phyloP scores from a whole-genome alignment of 768 basidiomycete species.

The Paxillus involutus region DNA sequence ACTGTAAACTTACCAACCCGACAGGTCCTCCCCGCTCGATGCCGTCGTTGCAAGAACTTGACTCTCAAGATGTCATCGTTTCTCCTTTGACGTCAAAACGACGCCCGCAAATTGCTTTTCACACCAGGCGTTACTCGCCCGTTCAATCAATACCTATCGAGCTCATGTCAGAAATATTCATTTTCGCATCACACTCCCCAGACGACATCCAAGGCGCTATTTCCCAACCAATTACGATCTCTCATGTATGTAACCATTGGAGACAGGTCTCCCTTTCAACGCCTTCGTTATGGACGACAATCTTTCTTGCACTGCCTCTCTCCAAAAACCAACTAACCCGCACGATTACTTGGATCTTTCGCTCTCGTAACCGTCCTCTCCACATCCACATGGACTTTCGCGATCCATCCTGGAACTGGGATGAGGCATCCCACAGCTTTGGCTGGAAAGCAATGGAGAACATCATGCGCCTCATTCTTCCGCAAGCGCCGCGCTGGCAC shows the following conservation, averaged over 20 bases:
- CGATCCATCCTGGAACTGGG: constrained; percentile 57
- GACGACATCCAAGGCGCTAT: constrained; percentile 26
- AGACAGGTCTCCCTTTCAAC: constrained; percentile 45
- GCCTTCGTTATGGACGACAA: constrained; percentile 49
- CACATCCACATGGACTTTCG: constrained; percentile 58
- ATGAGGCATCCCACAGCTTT: constrained; percentile 44
- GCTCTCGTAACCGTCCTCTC: constrained; percentile 48
- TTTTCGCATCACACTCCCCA: constrained; percentile 26
- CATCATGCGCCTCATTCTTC: constrained; percentile 44
- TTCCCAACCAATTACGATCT: constrained; percentile 34
- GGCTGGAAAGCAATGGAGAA: constrained; percentile 42
- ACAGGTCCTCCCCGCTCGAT: constrained; percentile 3
- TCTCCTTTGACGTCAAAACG: neutral
- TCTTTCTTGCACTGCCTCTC: constrained; percentile 46
- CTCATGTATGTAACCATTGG: constrained; percentile 54
- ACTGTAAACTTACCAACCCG: neutral
- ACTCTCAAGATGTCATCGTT: neutral
- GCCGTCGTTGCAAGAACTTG: constrained; percentile 6
- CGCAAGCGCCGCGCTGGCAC: constrained; percentile 48
- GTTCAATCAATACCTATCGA: constrained; percentile 33
- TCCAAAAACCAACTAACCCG: constrained; percentile 37
- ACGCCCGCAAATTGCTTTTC: neutral
- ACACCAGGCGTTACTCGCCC: neutral
- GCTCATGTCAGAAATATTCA: constrained; percentile 36
- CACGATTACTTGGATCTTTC: constrained; percentile 37